Percentiles rank a stretch among this genome's conserved stretches.
Evolutionary conservation across 768 basidiomycete genomes (phyloP).

Genomic region (Mycena albidolilacea): DNA sequence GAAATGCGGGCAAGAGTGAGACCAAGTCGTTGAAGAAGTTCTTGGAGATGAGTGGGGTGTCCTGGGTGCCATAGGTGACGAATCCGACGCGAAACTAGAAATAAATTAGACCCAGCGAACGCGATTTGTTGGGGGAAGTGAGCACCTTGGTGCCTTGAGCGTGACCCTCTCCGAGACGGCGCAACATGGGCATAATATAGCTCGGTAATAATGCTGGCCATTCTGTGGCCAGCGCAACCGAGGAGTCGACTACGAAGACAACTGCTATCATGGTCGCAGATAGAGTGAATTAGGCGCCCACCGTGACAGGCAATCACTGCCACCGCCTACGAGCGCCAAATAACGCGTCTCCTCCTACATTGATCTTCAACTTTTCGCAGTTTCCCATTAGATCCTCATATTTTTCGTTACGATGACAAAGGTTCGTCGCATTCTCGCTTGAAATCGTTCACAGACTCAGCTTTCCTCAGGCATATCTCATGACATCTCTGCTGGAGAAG

Average conservation of each 20-base stretch:
- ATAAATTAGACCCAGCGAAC: constrained; percentile 17
- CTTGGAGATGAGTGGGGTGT: constrained; percentile 70
- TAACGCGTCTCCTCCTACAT: constrained; percentile 16
- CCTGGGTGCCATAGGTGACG: constrained; percentile 75
- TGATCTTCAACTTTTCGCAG: background rate
- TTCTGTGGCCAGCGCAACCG: constrained; percentile 65
- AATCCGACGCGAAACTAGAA: constrained; percentile 61
- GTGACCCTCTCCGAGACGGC: constrained; percentile 64
- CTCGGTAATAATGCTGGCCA: constrained; percentile 63
- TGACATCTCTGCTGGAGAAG: constrained; percentile 90
- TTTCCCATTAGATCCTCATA: background rate
- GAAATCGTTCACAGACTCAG: too few species aligned
- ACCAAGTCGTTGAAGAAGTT: constrained; percentile 67
- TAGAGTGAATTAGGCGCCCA: too few species aligned
- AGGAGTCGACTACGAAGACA: constrained; percentile 74
- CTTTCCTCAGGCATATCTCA: constrained; percentile 75
- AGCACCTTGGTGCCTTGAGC: constrained; percentile 32
- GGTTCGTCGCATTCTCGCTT: too few species aligned
- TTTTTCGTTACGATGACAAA: constrained; percentile 69
- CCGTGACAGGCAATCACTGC: too few species aligned
- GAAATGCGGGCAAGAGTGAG: constrained; percentile 60
- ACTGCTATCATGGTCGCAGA: constrained; percentile 55
- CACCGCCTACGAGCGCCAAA: background rate
- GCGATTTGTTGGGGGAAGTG: background rate
- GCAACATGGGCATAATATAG: constrained; percentile 68